phyloP scores from a whole-genome alignment of 805 yeast species.

The Komagataella pastoris region DNA sequence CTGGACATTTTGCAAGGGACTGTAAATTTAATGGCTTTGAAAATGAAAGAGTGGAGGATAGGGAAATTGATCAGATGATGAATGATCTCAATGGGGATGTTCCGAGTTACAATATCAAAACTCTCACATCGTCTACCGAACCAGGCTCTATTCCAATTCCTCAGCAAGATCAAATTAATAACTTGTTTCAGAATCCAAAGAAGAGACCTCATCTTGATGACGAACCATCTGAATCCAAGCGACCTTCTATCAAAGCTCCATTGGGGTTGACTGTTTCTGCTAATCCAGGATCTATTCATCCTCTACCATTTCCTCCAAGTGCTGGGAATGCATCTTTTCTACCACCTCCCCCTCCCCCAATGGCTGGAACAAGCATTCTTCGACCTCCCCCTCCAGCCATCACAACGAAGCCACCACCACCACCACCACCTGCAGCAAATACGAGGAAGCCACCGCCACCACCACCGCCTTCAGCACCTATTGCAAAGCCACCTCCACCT shows the following conservation, averaged over 20 bases:
- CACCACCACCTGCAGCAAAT: conserved; percentile 15
- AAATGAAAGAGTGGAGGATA: conserved; percentile 20
- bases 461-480: conserved; percentile 13
- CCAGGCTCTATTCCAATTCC: neutral
- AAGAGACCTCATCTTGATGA: conserved; percentile 3
- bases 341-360: conserved; percentile 12
- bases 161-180: neutral
- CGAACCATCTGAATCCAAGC: neutral
- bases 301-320: conserved; percentile 10
- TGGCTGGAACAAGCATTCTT: conserved; percentile 10
- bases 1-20: conserved; percentile 84
- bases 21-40: conserved; percentile 32
- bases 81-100: conserved; percentile 25
- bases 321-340: conserved; percentile 8
- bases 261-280: conserved; percentile 15
- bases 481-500: conserved; percentile 10
- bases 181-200: neutral
- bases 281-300: conserved; percentile 10
- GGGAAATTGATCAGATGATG: conserved; percentile 39
- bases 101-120: conserved; percentile 3
- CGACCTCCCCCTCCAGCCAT: conserved; percentile 16
- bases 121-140: conserved; percentile 3
- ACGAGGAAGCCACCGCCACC: conserved; percentile 2
- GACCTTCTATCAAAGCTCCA: conserved; percentile 6
- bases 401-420: conserved; percentile 5